phyloP scores from a whole-genome alignment of 495 filamentous ascomycete genomes.

The Trichoderma gamsii region DNA sequence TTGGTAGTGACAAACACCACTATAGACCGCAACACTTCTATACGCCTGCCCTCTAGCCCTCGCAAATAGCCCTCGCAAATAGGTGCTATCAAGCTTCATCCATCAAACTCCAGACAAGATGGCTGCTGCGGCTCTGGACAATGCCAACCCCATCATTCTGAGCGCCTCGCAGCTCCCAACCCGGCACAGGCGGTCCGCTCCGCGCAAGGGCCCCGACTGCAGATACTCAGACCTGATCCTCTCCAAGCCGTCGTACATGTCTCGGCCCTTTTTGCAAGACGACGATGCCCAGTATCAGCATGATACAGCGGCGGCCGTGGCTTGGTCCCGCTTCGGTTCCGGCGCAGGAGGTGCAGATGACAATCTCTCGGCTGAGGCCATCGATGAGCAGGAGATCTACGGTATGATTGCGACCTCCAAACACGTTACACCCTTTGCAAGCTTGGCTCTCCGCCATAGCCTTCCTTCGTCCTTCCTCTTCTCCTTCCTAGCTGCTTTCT shows the following conservation, averaged over 20 bases:
- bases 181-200: conserved; percentile 36
- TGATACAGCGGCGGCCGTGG: conserved; percentile 22
- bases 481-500: not conserved
- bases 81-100: not conserved
- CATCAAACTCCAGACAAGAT: conserved; percentile 19
- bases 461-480: not conserved
- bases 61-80: not conserved
- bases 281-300: conserved; percentile 30
- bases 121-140: conserved; percentile 49
- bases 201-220: conserved; percentile 27
- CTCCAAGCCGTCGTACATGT: conserved; percentile 28
- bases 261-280: conserved; percentile 15
- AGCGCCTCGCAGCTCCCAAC: conserved; percentile 88
- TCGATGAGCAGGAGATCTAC: conserved; percentile 95
- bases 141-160: conserved; percentile 91
- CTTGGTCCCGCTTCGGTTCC: conserved; percentile 11
- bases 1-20: not conserved
- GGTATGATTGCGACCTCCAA: conserved; percentile 47
- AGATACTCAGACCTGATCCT: conserved; percentile 34
- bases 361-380: conserved; percentile 64
- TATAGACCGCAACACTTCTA: not conserved
- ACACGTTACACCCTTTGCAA: conserved; percentile 1
- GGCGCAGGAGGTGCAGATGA: conserved; percentile 31
- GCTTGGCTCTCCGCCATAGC: not conserved
- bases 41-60: not conserved